phyloP scores from a whole-genome alignment of 805 yeast genomes.

The Saturnispora gosingensis region DNA sequence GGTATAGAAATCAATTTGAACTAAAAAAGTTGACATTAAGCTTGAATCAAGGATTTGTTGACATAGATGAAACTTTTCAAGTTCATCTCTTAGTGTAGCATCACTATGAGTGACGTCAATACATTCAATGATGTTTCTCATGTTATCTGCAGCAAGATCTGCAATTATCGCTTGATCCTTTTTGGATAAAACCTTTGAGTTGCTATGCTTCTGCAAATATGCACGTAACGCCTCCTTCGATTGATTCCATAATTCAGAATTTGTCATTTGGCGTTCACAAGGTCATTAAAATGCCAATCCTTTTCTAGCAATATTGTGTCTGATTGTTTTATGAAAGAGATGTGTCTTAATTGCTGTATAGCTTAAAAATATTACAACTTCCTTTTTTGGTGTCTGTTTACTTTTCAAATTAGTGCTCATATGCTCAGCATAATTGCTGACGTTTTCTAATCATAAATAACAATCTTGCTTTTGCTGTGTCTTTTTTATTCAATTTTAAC shows the following conservation, averaged over 20 bases:
- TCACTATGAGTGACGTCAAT: not conserved
- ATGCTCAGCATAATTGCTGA: not conserved
- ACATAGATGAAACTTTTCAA: not conserved
- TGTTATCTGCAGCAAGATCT: not conserved
- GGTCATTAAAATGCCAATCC: not conserved
- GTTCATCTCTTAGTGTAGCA: not conserved
- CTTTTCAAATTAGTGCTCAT: not conserved
- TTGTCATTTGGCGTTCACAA: not conserved
- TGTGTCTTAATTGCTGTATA: not conserved
- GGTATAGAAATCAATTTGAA: not conserved
- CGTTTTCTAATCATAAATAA: too few species aligned
- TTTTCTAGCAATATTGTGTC: not conserved
- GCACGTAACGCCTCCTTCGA: not conserved
- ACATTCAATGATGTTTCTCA: not conserved
- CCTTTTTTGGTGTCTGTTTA: not conserved
- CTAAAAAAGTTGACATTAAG: not conserved
- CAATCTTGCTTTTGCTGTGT: not conserved
- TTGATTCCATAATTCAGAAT: not conserved
- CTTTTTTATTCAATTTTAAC: not conserved
- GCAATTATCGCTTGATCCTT: not conserved
- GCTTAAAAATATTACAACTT: not conserved
- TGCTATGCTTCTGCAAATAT: not conserved
- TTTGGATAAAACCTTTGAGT: not conserved
- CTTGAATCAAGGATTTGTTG: not conserved
- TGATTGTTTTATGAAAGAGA: not conserved